Conservation (phyloP, 345 rosid species). For the Geranium rotundifolium region DNA sequence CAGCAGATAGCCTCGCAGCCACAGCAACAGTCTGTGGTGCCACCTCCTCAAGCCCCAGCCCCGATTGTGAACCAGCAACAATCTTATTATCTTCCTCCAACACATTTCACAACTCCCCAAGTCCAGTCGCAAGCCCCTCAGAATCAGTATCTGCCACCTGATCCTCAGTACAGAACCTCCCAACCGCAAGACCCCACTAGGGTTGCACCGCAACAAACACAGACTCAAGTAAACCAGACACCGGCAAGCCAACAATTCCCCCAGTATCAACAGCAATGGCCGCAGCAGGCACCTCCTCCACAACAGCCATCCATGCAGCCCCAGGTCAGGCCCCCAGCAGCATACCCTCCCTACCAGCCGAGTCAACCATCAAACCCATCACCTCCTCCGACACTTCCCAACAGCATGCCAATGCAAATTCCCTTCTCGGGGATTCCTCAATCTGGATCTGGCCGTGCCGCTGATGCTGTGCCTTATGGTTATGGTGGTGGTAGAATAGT, state of each 20-base stretch:
- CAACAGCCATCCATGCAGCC: constrained; percentile 46
- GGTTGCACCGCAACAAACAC: constrained; percentile 43
- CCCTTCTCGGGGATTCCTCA: constrained; percentile 67
- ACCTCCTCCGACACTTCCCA: constrained; percentile 49
- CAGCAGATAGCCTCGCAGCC: constrained; percentile 49
- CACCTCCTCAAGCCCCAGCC: constrained; percentile 35
- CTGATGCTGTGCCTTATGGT: constrained; percentile 53
- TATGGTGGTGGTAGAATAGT: constrained; percentile 46
- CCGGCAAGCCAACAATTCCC: constrained; percentile 39
- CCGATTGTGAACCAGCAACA: constrained; percentile 53
- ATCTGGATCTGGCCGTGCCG: constrained; percentile 40
- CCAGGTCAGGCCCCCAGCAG: constrained; percentile 56
- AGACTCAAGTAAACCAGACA: constrained; percentile 41
- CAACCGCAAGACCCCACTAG: constrained; percentile 59
- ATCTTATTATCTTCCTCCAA: constrained; percentile 55
- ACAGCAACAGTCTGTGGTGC: constrained; percentile 46
- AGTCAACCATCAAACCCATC: constrained; percentile 49
- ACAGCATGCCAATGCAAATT: constrained; percentile 62
- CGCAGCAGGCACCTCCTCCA: constrained; percentile 35
- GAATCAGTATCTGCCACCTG: constrained; percentile 39
- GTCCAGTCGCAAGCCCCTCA: constrained; percentile 41
- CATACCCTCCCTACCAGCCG: constrained; percentile 51
- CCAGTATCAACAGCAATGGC: constrained; percentile 73
- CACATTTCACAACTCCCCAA: constrained; percentile 41
- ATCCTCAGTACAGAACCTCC: constrained; percentile 53